These are phyloP conservation scores for Cyclotella atomus DNA, from an alignment of 108 stramenopile species.

Conservation along the genomic window DNA sequence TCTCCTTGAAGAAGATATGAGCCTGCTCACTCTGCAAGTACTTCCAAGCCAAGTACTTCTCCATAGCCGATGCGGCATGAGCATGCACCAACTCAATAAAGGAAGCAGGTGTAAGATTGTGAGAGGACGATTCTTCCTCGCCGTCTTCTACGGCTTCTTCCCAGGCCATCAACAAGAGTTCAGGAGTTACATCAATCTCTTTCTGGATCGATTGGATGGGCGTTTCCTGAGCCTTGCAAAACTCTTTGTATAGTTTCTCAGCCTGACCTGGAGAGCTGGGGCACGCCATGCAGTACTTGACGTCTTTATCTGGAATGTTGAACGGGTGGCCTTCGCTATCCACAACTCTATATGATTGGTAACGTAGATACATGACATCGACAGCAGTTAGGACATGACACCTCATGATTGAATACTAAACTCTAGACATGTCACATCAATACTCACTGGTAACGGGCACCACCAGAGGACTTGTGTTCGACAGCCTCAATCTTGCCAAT, in stretches of 20 bases:
- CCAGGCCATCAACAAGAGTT: slow-evolving; percentile 65
- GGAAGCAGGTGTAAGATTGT: slow-evolving; percentile 40
- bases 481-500: slow-evolving; percentile 52
- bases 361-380: background rate
- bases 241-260: slow-evolving; percentile 51
- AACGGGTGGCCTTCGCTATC: slow-evolving; percentile 54
- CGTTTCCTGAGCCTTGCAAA: slow-evolving; percentile 43
- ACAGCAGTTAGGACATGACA: no score
- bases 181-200: slow-evolving; percentile 50
- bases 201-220: slow-evolving; percentile 42
- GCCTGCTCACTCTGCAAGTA: slow-evolving; percentile 41
- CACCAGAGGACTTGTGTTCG: slow-evolving; percentile 63
- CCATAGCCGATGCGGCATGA: slow-evolving; percentile 60
- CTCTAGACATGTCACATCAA: background rate
- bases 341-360: slow-evolving; percentile 13
- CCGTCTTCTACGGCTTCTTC: slow-evolving; percentile 55
- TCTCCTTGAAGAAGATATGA: slow-evolving; percentile 67
- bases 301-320: slow-evolving; percentile 57
- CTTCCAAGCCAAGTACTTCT: slow-evolving; percentile 61
- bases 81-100: slow-evolving; percentile 58
- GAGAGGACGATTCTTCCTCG: slow-evolving; percentile 19
- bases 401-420: background rate
- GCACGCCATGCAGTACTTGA: slow-evolving; percentile 50
- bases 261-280: slow-evolving; percentile 53
- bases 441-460: slow-evolving; percentile 51